Conservation (phyloP, 495 filamentous ascomycete species). For the Aspergillus ostianus region DNA sequence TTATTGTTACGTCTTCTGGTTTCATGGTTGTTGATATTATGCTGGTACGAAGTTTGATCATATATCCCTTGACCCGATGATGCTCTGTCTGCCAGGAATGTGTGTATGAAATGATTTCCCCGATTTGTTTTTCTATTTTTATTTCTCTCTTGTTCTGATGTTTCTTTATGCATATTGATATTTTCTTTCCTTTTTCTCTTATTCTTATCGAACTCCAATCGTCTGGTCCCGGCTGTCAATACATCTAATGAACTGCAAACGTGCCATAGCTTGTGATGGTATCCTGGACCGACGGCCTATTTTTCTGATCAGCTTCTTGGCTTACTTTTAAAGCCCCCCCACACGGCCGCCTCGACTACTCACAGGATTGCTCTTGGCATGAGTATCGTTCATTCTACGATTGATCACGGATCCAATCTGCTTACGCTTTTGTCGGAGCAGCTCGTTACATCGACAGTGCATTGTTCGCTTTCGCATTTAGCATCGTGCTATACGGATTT, state of each 20-base stretch:
- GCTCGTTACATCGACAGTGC: background rate
- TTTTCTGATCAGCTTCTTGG: background rate
- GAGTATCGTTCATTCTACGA: background rate
- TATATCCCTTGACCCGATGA: slow-evolving; percentile 16
- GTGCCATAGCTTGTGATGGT: background rate
- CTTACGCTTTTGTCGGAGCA: background rate
- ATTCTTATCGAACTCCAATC: slow-evolving; percentile 11
- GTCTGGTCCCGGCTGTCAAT: slow-evolving; percentile 15
- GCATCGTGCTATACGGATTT: background rate
- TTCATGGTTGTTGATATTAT: slow-evolving; percentile 13
- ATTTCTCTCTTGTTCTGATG: slow-evolving; percentile 19
- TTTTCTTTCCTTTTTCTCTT: slow-evolving; percentile 15
- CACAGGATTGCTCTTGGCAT: background rate
- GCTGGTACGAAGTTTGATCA: slow-evolving; percentile 34
- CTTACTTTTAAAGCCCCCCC: background rate
- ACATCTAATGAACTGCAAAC: background rate
- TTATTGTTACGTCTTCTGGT: slow-evolving; percentile 21
- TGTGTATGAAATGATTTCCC: slow-evolving; percentile 29
- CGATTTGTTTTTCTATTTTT: slow-evolving; percentile 22
- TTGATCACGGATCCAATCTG: background rate
- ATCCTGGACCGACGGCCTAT: background rate
- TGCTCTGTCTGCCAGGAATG: slow-evolving; percentile 25
- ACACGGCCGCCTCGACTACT: background rate
- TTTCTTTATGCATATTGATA: slow-evolving; percentile 8
- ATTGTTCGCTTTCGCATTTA: background rate